These are phyloP conservation scores for Fabrea salina DNA, from an alignment of 169 alveolate genomes.

Conservation along the genomic window DNA sequence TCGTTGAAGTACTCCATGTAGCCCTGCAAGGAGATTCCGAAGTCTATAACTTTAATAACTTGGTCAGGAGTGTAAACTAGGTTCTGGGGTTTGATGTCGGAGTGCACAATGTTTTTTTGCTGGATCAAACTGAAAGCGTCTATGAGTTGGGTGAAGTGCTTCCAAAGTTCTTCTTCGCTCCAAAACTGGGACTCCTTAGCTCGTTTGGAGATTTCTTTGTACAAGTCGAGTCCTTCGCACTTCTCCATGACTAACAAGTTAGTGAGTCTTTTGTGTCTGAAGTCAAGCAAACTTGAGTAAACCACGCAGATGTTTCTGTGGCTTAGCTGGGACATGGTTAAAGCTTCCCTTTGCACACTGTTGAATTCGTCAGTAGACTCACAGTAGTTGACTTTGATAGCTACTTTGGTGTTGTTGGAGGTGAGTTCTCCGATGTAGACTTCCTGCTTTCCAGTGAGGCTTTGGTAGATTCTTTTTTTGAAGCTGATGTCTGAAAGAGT, in stretches of 20 bases:
- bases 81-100: not conserved
- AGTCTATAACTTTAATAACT: not conserved
- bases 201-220: not conserved
- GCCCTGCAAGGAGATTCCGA: not conserved
- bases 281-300: not conserved
- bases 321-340: not conserved
- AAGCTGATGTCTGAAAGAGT: not conserved
- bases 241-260: not conserved
- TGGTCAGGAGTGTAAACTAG: not conserved
- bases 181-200: not conserved
- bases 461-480: not conserved
- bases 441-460: not conserved
- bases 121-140: not conserved
- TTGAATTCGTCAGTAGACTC: not conserved
- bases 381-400: not conserved
- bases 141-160: not conserved
- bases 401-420: not conserved
- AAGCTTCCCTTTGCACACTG: slow-evolving; percentile 10
- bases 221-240: not conserved
- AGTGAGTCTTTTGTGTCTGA: not conserved
- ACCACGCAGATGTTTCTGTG: slow-evolving; percentile 22
- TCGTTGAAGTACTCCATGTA: not conserved
- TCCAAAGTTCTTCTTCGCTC: not conserved
- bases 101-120: not conserved
- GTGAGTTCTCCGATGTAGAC: not conserved